Conservation (phyloP, 106 monocot species). For the Dioscorea alata region DNA sequence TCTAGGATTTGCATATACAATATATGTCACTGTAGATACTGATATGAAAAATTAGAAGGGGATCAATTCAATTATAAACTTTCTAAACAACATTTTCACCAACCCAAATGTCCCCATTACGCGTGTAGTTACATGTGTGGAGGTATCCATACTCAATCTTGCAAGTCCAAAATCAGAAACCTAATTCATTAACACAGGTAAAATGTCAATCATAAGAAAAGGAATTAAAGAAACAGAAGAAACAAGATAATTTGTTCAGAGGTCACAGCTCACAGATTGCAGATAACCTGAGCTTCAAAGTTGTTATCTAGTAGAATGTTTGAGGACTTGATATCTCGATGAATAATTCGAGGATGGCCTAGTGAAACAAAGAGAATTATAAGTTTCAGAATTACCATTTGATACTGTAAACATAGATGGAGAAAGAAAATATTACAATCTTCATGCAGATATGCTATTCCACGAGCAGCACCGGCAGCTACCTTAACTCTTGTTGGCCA, state of each 20-base stretch:
- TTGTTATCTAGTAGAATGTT: constrained; percentile 64
- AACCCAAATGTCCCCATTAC: constrained; percentile 64
- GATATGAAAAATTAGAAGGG: too few relatives aligned
- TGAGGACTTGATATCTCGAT: constrained; percentile 74
- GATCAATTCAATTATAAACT: too few relatives aligned
- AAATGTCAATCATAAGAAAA: not conserved
- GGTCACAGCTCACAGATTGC: not conserved
- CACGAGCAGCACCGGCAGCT: constrained; percentile 51
- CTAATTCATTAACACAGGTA: constrained; percentile 6
- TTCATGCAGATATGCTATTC: constrained; percentile 57
- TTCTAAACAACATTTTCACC: not conserved
- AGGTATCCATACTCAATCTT: constrained; percentile 32
- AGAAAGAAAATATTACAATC: constrained; percentile 34
- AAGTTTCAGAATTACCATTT: not conserved
- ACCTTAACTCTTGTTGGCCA: constrained; percentile 53
- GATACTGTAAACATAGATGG: not conserved
- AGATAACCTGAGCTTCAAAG: constrained; percentile 62
- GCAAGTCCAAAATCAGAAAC: constrained; percentile 64
- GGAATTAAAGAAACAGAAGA: not conserved
- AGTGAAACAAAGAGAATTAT: not conserved
- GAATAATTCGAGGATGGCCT: constrained; percentile 73
- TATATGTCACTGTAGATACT: too few relatives aligned
- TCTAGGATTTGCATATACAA: too few relatives aligned
- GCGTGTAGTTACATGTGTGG: constrained; percentile 42
- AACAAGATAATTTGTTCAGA: not conserved